Base-by-base conservation (phyloP, 805 yeast species). In the Diddensiella santjacobensis region DNA sequence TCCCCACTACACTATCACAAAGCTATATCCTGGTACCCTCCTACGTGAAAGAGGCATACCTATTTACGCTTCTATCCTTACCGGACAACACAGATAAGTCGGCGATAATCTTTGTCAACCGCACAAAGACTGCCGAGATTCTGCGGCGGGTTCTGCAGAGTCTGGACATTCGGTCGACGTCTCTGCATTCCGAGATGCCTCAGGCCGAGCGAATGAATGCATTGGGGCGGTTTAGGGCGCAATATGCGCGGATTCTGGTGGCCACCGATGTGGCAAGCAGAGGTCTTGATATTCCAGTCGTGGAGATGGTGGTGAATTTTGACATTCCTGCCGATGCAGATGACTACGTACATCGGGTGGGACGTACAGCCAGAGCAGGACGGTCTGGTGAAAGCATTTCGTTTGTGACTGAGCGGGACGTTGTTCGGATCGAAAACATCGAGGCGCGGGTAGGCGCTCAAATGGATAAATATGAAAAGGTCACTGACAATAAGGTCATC, bases 341-440 rank as follows among this genome's bases (percentile, higher is more conserved):
- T 61, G 96, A 93, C 54, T 93, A 87, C 60, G 89, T 93, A 46
- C 99, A 93, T 69, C 75, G 99, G 66, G 96, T 91, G 8, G 99
- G 99, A 71, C 87, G 99, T 79, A 91, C 99, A 10, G 99, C 98
- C 6, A 85, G 99, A 77, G 98, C 98, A 2, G 98, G 98, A 1
- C 76, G 95, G 58, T 69, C 71, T 44, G 99, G 99, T 69, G 87
- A 81, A 54, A 78, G 95, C 4, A 71, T 93, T 1, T 79, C 93
- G 11, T 75, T 93, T 50, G 84, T 93, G 3, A 80, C 95, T 1
- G 96, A 90, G 58, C 80, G 84, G 50, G 99, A 91, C 63, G 82
- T 93, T 11, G 75, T 73, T 22, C 75, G 98, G 59, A 76, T 93
- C 3, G 77, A 84, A 52, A 83, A 91, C 4, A 91, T 93, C 46